Evolutionary conservation across 805 yeast species (phyloP), one percentile per base, ranked within the genome.

Genomic region (Saccharomycopsis schoenii): DNA sequence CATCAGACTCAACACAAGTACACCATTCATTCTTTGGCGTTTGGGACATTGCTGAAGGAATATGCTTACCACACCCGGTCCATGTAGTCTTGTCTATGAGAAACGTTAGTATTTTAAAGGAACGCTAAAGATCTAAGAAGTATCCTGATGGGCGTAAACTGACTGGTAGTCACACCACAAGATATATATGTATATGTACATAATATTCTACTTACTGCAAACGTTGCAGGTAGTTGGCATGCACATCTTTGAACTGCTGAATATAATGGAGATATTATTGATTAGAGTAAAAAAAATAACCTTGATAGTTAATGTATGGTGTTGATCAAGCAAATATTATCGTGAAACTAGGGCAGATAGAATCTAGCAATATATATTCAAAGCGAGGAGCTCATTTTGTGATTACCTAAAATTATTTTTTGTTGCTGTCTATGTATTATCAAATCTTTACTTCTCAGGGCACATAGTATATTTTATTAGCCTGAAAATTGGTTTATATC

Each of bases 11-110:
- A 4, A 50, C 50, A 57, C 71, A 68, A 12, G 65, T 59, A 56
- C 71, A 69, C 71, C 71, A 69, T 34, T 68, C 65, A 17, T 57
- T 43, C 61, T 68, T 57, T 25, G 68, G 65, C 25, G 61, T 56
- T 14, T 59, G 21, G 36, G 62, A 62, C 66, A 69, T 62, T 11
- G 69, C 71, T n/a, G 66, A 59, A 11, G 71, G 68, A 39, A 69
- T 65, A 55, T 69, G 71, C 47, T 52, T 52, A 19, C 71, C 71
- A 42, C 71, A 69, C 24, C 71, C 71, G 19, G 34, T 66, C 71
- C 71, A 69, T 36, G 71, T 63, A 58, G 67, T 36, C 65, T 67
- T 47, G 60, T 68, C 67, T 56, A 11, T 41, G 25, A 19, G 5
- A 17, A 6, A 42, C 1, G 50, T 42, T 42, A 42, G 25, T 42